phyloP scores from a whole-genome alignment of 441 rosid genomes.

The Gossypium lobatum region DNA sequence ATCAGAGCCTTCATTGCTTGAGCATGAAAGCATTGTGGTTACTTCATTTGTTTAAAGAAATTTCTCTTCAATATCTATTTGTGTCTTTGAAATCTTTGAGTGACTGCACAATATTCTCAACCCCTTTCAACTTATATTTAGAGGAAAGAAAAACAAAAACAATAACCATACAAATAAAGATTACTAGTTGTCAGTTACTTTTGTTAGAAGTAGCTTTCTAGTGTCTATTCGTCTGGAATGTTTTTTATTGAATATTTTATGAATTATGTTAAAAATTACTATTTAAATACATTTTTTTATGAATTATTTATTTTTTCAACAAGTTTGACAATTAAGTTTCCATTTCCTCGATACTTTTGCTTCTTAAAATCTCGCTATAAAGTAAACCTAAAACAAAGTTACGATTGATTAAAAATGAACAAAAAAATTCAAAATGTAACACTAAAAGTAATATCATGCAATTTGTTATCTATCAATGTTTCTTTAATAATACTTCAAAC shows the following conservation, averaged over 20 bases:
- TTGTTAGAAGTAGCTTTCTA: background rate
- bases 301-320: background rate
- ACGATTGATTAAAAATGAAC: background rate
- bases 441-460: background rate
- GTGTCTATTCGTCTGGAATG: background rate
- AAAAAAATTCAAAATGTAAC: background rate
- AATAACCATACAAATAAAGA: background rate
- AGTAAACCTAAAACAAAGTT: background rate
- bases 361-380: background rate
- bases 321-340: background rate
- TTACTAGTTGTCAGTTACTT: background rate
- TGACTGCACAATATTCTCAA: background rate
- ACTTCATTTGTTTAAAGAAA: background rate
- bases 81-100: background rate
- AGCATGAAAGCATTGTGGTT: background rate
- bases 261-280: background rate
- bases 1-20: background rate
- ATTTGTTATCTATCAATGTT: background rate
- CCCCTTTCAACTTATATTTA: background rate
- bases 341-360: background rate
- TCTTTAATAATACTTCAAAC: background rate
- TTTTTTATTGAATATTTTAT: background rate
- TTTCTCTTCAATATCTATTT: background rate
- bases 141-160: background rate
- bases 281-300: background rate